Conservation (phyloP, 176 grass and related monocot species). For the Eragrostis nindensis region DNA sequence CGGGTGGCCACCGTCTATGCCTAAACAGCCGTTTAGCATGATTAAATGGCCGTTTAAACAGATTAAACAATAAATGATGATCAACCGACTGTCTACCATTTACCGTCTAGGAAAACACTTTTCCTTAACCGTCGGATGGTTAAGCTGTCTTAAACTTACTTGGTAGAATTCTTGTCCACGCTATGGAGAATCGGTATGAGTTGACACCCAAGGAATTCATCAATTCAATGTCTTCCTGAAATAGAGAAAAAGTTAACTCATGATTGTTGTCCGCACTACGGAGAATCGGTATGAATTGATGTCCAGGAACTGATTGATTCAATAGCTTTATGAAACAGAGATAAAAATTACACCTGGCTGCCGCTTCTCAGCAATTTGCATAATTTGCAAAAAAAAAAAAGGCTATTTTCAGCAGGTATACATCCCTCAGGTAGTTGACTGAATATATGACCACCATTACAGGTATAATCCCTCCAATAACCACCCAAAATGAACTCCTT, state of each 20-base stretch:
- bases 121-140: too few species aligned
- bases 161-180: slow-evolving; percentile 72
- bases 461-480: too few species aligned
- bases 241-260: neutral
- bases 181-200: slow-evolving; percentile 79
- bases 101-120: too few species aligned
- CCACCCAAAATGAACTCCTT: neutral
- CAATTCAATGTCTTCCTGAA: slow-evolving; percentile 62
- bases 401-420: too few species aligned
- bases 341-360: too few species aligned
- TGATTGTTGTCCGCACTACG: slow-evolving; percentile 64
- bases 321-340: slow-evolving; percentile 29
- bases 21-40: too few species aligned
- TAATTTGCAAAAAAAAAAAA: too few species aligned
- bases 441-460: neutral
- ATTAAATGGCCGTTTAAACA: too few species aligned
- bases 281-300: slow-evolving; percentile 79
- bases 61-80: too few species aligned
- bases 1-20: too few species aligned
- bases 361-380: too few species aligned
- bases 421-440: neutral
- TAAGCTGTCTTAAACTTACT: slow-evolving; percentile 32
- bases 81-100: too few species aligned
- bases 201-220: slow-evolving; percentile 65
- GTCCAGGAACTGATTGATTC: slow-evolving; percentile 53